Evolutionary conservation across 2,329 filamentous ascomycete species (phyloP).

Genomic region (Pseudofabraea citricarpa): DNA sequence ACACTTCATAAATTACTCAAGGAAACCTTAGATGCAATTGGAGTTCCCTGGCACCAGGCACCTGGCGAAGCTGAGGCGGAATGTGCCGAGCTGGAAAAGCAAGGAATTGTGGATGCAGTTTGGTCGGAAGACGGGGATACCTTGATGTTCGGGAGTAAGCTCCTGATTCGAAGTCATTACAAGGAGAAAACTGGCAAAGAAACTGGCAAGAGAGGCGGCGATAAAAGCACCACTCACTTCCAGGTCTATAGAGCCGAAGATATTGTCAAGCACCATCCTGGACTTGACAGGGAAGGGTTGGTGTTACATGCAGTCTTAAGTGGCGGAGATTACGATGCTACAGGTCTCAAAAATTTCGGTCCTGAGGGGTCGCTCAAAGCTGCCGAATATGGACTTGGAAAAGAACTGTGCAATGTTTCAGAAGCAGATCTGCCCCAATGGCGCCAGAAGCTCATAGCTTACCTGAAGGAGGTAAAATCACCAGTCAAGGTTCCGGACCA

Average conservation of each 20-base stretch:
- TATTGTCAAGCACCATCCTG: background rate
- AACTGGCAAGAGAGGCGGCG: background rate
- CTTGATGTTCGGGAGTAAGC: constrained; percentile 74
- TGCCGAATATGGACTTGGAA: constrained; percentile 3
- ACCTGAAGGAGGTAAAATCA: constrained; percentile 2
- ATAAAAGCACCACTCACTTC: constrained; percentile 1
- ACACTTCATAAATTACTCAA: constrained; percentile 14
- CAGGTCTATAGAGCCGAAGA: constrained; percentile 1
- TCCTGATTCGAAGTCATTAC: constrained; percentile 29
- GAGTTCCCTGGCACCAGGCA: constrained; percentile 75
- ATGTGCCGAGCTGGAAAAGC: constrained; percentile 75
- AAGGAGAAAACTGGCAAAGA: background rate
- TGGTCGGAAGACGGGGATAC: constrained; percentile 93
- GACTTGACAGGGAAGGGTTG: background rate
- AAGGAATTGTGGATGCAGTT: constrained; percentile 81
- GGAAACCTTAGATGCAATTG: constrained; percentile 42
- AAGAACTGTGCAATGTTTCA: constrained; percentile 3
- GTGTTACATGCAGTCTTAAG: background rate
- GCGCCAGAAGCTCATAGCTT: background rate
- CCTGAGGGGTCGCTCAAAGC: background rate
- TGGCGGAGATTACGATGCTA: background rate
- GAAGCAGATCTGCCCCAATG: background rate
- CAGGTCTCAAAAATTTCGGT: background rate
- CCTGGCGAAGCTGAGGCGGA: constrained; percentile 93
- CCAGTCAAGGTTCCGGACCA: constrained; percentile 2